Evolutionary conservation across 1,284 basidiomycete species (phyloP), one percentile per base, ranked within the genome.

Genomic region (Rugosomyces carneus): DNA sequence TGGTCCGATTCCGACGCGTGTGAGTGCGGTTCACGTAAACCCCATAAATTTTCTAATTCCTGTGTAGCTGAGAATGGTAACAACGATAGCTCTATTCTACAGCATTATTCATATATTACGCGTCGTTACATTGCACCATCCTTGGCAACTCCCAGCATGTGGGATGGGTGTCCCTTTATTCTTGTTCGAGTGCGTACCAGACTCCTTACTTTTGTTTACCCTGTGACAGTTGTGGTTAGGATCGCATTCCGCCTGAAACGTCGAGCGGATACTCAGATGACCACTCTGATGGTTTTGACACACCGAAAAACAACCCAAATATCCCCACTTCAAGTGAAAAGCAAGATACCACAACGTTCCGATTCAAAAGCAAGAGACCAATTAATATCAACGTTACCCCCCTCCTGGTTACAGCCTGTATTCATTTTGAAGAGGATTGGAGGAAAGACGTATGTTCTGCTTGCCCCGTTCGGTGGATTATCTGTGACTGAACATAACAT

Each of bases 331-430:
- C 29, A 8, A 41, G 15, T 23, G 40, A 51, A 18, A 42, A 48
- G 23, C 48, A 50, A 40, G 57, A 60, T 29, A 55, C 58, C 5
- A 66, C 59, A 5, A 64, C 64, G 7, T 53, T 68, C 39, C 67
- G 68, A 18, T 46, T 72, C 21, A 61, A 60, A 27, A 69, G 61
- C 49, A 52, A 51, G 27, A 62, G 59, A 29, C 59, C 59, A 24
- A 44, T 73, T 7, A 60, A 65, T 37, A 40, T 76, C 27, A 57
- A 62, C 18, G 48, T 75, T 20, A 78, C 73, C 9, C 79, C 78
- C 5, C 62, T 79, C 20, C 41, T 75, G 7, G 51, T 74, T 35
- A 57, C 64, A 24, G 67, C 66, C 29, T 56, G 61, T 18, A 53
- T 53, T 42, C 56, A 56, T 44, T 56, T 80, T 18, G 69, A 71